Percentiles rank a stretch among this genome's conserved stretches.
Conservation (phyloP, 495 filamentous ascomycete species). For the Chaetomium cochliodes region DNA sequence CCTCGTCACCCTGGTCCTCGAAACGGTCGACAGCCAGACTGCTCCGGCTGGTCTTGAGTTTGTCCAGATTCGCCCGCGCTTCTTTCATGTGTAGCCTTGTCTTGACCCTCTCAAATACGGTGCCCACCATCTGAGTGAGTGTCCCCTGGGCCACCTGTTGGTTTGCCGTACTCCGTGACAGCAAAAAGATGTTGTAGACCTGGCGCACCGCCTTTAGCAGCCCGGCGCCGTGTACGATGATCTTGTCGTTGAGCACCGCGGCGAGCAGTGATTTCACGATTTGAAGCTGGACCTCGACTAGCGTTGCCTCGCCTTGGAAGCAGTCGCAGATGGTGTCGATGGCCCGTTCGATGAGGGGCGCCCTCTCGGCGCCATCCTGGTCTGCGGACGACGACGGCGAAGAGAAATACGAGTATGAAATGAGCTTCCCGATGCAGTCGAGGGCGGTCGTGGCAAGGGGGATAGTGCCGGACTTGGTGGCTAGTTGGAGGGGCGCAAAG, state of each 20-base stretch:
- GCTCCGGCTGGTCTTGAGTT: slow-evolving; percentile 48
- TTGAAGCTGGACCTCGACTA: slow-evolving; percentile 87
- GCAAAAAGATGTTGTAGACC: slow-evolving; percentile 97
- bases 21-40: slow-evolving; percentile 46
- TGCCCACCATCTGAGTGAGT: slow-evolving; percentile 96
- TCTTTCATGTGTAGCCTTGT: slow-evolving; percentile 85
- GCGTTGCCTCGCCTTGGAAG: slow-evolving; percentile 92
- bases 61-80: slow-evolving; percentile 54
- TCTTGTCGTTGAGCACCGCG: slow-evolving; percentile 95
- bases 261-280: slow-evolving; percentile 96
- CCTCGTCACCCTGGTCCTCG: slow-evolving; percentile 35
- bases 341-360: slow-evolving; percentile 83
- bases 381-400: slow-evolving; percentile 55
- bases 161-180: slow-evolving; percentile 85
- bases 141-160: slow-evolving; percentile 97
- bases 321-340: slow-evolving; percentile 99
- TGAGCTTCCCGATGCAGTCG: slow-evolving; percentile 97
- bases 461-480: slow-evolving; percentile 79
- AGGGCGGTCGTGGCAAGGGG: slow-evolving; percentile 83
- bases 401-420: slow-evolving; percentile 97
- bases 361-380: slow-evolving; percentile 52
- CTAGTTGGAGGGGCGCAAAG: slow-evolving; percentile 84
- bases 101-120: slow-evolving; percentile 93
- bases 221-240: slow-evolving; percentile 95
- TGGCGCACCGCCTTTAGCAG: slow-evolving; percentile 96